Evolutionary conservation across 1,284 basidiomycete genomes (phyloP).

Genomic region (Abortiporus biennis): DNA sequence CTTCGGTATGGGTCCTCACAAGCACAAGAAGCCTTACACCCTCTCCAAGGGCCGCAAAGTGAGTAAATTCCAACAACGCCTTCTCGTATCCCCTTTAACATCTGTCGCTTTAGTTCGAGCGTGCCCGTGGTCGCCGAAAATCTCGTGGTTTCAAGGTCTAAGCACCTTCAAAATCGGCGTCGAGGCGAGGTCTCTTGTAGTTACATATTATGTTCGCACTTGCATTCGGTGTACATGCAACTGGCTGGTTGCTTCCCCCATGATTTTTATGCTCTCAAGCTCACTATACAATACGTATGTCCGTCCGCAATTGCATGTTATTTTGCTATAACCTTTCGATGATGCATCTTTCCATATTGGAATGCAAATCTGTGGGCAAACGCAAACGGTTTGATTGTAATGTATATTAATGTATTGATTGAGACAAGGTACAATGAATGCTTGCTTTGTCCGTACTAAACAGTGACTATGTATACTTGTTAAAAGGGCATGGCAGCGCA

Average conservation of each 20-base stretch:
- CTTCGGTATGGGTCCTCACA: conserved; percentile 92
- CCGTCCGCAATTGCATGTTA: no score
- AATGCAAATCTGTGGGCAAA: no score
- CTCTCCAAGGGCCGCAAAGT: conserved; percentile 95
- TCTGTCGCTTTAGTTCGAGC: conserved; percentile 63
- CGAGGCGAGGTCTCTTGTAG: background rate
- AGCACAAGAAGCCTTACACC: conserved; percentile 93
- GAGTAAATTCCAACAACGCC: conserved; percentile 10
- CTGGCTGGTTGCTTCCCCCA: background rate
- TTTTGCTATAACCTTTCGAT: no score
- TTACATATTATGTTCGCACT: background rate
- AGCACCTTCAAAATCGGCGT: conserved; percentile 24
- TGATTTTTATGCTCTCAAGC: background rate
- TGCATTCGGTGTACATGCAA: background rate
- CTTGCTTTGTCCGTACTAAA: no score
- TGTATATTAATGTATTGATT: no score
- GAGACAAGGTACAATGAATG: no score
- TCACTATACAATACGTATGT: background rate
- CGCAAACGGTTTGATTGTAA: no score
- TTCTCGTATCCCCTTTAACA: background rate
- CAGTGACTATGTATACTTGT: no score
- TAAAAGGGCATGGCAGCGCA: no score
- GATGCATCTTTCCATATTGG: no score
- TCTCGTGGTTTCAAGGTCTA: conserved; percentile 89
- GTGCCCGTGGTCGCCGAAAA: conserved; percentile 90